Evolutionary conservation across 1,284 basidiomycete genomes (phyloP).

Genomic region (Leucoagaricus sp.): DNA sequence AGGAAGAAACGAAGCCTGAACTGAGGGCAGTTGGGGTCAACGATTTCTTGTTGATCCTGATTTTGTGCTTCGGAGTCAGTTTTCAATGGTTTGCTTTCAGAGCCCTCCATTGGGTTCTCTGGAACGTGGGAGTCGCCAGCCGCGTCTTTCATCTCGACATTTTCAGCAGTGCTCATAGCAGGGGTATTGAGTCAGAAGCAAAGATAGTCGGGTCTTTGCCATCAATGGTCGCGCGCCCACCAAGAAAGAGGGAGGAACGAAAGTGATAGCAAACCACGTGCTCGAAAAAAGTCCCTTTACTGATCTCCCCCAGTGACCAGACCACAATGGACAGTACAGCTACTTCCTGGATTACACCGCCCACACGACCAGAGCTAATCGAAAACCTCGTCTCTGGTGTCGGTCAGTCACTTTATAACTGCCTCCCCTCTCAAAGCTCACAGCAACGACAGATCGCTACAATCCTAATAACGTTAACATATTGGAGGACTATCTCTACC

Average conservation of each 20-base stretch:
- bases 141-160: slow-evolving; percentile 11
- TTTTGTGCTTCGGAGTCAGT: slow-evolving; percentile 2
- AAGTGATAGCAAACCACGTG: slow-evolving; percentile 29
- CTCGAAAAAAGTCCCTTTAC: slow-evolving; percentile 26
- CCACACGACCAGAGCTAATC: slow-evolving; percentile 80
- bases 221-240: not conserved
- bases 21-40: slow-evolving; percentile 25
- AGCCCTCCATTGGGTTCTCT: not conserved
- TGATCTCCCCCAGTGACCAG: slow-evolving; percentile 7
- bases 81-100: not conserved
- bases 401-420: slow-evolving; percentile 52
- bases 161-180: not conserved
- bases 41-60: not conserved
- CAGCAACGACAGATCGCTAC: slow-evolving; percentile 74
- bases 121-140: not conserved
- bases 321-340: slow-evolving; percentile 36
- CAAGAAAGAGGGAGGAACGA: not conserved
- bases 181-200: not conserved
- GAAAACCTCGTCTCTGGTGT: slow-evolving; percentile 92
- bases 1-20: slow-evolving; percentile 54
- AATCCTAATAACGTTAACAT: slow-evolving; percentile 93
- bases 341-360: slow-evolving; percentile 67
- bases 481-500: slow-evolving; percentile 93
- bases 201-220: not conserved
- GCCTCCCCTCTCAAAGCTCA: slow-evolving; percentile 14